Evolutionary conservation across 2,329 filamentous ascomycete species (phyloP), one percentile per base, ranked within the genome.

Genomic region (Penicillium oxalicum): DNA sequence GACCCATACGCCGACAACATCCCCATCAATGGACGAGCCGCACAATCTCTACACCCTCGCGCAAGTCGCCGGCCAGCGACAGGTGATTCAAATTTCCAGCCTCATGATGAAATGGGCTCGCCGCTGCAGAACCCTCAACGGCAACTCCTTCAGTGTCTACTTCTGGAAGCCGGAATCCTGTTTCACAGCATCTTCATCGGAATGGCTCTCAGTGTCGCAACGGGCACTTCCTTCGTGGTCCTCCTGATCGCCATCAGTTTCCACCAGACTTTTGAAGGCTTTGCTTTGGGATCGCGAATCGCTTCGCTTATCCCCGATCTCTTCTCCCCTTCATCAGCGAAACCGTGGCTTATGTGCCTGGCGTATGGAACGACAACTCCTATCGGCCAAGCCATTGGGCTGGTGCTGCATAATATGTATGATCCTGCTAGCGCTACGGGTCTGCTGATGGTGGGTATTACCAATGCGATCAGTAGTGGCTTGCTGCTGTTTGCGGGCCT

Each of bases 171-270:
- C 0, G 88, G 88, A 18, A 91, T 93, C 52, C 77, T 93, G 12
- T 91, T 91, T 64, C 88, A 93, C 72, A 87, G 83, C 61, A 77
- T 93, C 46, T 93, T 93, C 62, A 91, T 93, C 59, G 88, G 88
- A 53, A 91, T 91, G 86, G 87, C 88, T 4, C 77, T 93, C 28
- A 89, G 86, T 0, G 88, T 93, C 0, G 84, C 88, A 0, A 89
- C 86, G 0, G 87, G 87, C 0, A 84, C 87, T 0, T 82, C 86
- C 1, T 93, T 93, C 62, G 74, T 88, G 37, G 86, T 91, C 9
- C 87, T 93, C 54, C 74, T 93, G 0, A 76, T 91, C 28, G 88
- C 88, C 43, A 90, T 93, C 53, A 82, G 81, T 55, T 91, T 91
- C 68, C 88, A 93, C 62, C 87, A 95, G 71, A 89, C 87, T 1